Percentiles rank a stretch among this genome's conserved stretches.
Evolutionary conservation across 352 stramenopile genomes (phyloP).

Genomic region (Phytophthora aleatoria): DNA sequence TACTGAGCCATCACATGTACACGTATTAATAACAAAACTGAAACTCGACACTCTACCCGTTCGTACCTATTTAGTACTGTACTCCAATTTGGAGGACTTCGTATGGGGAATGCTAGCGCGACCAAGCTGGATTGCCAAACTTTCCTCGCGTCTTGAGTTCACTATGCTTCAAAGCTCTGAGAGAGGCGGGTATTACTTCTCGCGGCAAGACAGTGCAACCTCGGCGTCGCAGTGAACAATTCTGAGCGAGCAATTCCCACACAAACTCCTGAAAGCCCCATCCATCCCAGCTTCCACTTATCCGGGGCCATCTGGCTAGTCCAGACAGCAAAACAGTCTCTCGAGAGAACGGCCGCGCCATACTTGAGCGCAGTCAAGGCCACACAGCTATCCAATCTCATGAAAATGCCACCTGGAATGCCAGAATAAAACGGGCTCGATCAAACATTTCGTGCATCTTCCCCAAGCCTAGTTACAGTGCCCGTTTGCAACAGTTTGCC

Average conservation of each 20-base stretch:
- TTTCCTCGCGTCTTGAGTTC: slow-evolving; percentile 13
- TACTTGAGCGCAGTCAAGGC: slow-evolving; percentile 24
- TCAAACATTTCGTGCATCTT: slow-evolving; percentile 29
- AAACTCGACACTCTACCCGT: too few relatives aligned
- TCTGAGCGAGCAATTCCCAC: slow-evolving; percentile 18
- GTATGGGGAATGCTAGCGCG: background rate
- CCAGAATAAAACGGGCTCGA: slow-evolving; percentile 27
- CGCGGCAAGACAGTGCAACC: slow-evolving; percentile 27
- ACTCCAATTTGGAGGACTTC: too few relatives aligned
- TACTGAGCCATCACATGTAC: too few relatives aligned
- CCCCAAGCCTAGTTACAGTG: slow-evolving; percentile 18
- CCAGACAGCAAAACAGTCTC: slow-evolving; percentile 30
- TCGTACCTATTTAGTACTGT: too few relatives aligned
- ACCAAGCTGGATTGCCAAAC: slow-evolving; percentile 19
- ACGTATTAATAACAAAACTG: too few relatives aligned
- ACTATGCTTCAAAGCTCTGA: slow-evolving; percentile 28
- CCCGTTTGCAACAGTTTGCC: slow-evolving; percentile 20
- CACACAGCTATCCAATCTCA: slow-evolving; percentile 32
- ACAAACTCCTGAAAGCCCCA: slow-evolving; percentile 28
- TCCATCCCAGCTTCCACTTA: slow-evolving; percentile 37
- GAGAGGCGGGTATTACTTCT: slow-evolving; percentile 31
- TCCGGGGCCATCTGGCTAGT: slow-evolving; percentile 21
- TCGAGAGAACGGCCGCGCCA: slow-evolving; percentile 25
- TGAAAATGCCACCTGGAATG: slow-evolving; percentile 42
- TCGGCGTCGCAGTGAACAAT: slow-evolving; percentile 5